Evolutionary conservation across 179 eudicot species (phyloP).

Genomic region (Silene coronaria): DNA sequence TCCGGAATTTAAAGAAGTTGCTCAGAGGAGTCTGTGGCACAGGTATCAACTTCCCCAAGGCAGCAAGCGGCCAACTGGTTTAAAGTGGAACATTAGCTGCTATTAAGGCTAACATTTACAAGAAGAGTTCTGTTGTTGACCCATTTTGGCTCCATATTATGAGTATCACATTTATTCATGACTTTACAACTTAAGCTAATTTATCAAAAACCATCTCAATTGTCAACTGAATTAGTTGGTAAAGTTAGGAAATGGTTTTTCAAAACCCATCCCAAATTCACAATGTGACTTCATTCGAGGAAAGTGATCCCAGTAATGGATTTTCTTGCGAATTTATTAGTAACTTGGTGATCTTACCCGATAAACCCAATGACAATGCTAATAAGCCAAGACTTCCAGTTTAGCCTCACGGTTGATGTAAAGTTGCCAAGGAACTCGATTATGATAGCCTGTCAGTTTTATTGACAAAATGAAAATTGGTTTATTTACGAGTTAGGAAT

Average conservation of each 20-base stretch:
- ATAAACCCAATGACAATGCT: constrained; percentile 55
- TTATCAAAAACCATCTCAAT: no score
- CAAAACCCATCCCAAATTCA: no score
- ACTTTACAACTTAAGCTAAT: no score
- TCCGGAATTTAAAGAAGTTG: constrained; percentile 32
- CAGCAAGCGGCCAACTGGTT: constrained; percentile 85
- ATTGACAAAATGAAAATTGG: not conserved
- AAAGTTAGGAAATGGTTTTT: no score
- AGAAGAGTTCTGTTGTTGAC: no score
- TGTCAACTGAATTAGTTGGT: no score
- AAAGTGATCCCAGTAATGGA: not conserved
- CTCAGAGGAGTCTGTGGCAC: constrained; percentile 58
- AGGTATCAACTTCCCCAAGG: constrained; percentile 65
- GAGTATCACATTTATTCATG: no score
- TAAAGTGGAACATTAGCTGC: not conserved
- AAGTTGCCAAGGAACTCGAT: constrained; percentile 79
- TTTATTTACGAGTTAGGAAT: not conserved
- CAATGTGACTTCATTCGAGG: no score
- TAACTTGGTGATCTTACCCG: constrained; percentile 41
- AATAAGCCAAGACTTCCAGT: constrained; percentile 75
- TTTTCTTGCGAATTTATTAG: not conserved
- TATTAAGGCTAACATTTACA: not conserved
- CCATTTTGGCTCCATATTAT: no score
- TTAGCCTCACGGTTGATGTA: constrained; percentile 57
- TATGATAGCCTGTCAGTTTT: constrained; percentile 47